Evolutionary conservation across 2,329 filamentous ascomycete genomes (phyloP).

Genomic region (Ustulina deusta): DNA sequence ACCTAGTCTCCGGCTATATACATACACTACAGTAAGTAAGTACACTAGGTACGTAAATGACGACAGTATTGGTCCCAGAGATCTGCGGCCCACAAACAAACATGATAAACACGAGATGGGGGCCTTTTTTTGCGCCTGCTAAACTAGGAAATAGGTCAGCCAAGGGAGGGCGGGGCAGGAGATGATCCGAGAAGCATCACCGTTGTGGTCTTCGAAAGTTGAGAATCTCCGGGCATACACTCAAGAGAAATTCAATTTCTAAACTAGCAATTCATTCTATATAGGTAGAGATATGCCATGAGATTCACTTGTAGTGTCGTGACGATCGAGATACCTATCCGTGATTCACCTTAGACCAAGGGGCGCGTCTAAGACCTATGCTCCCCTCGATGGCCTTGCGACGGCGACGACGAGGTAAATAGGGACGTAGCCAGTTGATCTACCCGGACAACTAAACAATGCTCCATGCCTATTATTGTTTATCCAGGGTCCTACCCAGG

Average conservation of each 20-base stretch:
- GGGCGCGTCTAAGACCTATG: background rate
- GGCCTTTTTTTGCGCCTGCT: slow-evolving; percentile 11
- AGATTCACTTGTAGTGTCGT: background rate
- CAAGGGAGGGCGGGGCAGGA: background rate
- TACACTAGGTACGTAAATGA: slow-evolving; percentile 13
- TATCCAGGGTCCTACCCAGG: slow-evolving; percentile 9
- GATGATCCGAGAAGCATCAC: background rate
- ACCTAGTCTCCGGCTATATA: background rate
- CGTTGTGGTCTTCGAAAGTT: background rate
- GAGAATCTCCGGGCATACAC: background rate
- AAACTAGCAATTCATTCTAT: no score
- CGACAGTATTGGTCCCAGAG: slow-evolving; percentile 10
- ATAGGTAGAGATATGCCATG: background rate
- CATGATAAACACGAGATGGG: slow-evolving; percentile 25
- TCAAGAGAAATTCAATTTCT: background rate
- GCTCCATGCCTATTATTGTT: background rate
- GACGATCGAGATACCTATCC: background rate
- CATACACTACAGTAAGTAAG: no score
- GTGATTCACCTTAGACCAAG: background rate
- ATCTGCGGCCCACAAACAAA: slow-evolving; percentile 21
- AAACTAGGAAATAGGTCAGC: slow-evolving; percentile 14
- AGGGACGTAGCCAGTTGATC: background rate
- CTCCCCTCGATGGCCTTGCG: background rate
- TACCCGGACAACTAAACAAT: background rate
- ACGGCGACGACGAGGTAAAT: background rate